Evolutionary conservation across 2,329 filamentous ascomycete species (phyloP).

Genomic region (Fusarium sp.): DNA sequence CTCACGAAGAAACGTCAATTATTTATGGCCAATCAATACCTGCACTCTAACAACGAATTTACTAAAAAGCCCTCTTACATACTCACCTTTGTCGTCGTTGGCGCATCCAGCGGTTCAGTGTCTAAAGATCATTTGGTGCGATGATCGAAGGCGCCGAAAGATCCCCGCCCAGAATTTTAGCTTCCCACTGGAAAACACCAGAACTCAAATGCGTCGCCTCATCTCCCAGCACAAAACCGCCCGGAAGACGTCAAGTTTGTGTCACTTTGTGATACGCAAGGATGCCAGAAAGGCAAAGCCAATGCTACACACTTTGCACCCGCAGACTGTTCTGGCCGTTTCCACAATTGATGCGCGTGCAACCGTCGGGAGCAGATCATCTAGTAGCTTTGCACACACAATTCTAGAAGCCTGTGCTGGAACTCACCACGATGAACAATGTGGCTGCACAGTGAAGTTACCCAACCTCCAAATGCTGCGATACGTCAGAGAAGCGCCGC

Average conservation of each 20-base stretch:
- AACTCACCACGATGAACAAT: not conserved
- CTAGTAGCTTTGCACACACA: not conserved
- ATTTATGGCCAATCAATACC: fast-evolving
- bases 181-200: not conserved
- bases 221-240: fast-evolving
- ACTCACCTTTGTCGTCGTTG: not conserved
- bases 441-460: not conserved
- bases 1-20: not conserved
- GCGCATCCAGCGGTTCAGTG: fast-evolving
- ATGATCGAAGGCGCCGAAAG: too few relatives aligned
- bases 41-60: fast-evolving
- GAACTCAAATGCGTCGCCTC: not conserved
- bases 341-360: not conserved
- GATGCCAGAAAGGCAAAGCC: too few relatives aligned
- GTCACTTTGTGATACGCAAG: not conserved
- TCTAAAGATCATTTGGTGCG: not conserved
- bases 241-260: not conserved
- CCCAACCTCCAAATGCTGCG: not conserved
- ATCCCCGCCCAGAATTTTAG: too few relatives aligned
- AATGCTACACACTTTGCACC: not conserved
- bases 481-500: not conserved
- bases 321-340: not conserved
- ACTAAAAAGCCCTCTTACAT: fast-evolving
- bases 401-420: not conserved
- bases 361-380: not conserved